Evolutionary conservation across 768 basidiomycete species (phyloP).

Genomic region (Mycena maculata): DNA sequence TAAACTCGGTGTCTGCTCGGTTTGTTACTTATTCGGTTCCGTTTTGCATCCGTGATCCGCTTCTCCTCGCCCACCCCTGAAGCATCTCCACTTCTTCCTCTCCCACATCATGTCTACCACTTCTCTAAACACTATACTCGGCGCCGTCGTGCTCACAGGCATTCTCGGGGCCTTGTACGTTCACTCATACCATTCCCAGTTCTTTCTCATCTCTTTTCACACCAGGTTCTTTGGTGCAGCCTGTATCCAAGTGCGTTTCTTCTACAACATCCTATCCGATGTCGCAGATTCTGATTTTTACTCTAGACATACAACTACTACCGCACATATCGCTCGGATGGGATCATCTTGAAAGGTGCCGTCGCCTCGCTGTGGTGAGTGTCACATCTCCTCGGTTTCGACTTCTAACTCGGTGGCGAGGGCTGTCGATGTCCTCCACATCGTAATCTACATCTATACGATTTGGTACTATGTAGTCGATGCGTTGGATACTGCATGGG

Average conservation of each 20-base stretch:
- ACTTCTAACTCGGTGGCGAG: not conserved
- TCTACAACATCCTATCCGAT: not conserved
- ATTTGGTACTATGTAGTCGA: slow-evolving; percentile 26
- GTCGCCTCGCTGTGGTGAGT: slow-evolving; percentile 6
- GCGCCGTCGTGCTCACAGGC: slow-evolving; percentile 20
- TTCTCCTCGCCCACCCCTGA: not conserved
- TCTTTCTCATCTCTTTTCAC: not conserved
- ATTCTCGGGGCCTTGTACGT: slow-evolving; percentile 18
- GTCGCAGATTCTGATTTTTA: not conserved
- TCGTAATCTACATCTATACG: slow-evolving; percentile 21
- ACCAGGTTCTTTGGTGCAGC: slow-evolving; percentile 21
- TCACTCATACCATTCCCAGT: not conserved
- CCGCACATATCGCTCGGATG: slow-evolving; percentile 6
- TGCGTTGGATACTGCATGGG: slow-evolving; percentile 21
- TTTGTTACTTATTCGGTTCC: too few species aligned
- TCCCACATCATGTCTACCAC: slow-evolving; percentile 9
- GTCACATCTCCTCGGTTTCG: too few species aligned
- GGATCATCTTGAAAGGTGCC: not conserved
- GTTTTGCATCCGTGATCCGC: too few species aligned
- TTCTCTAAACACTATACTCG: slow-evolving; percentile 6
- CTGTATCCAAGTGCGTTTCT: slow-evolving; percentile 9
- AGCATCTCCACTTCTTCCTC: not conserved
- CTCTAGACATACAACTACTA: slow-evolving; percentile 22
- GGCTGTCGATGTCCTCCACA: slow-evolving; percentile 12
- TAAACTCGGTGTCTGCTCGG: too few species aligned